Percentiles rank a stretch among this genome's conserved stretches.
Conservation (phyloP, 345 rosid genomes). For the Sisymbrium altissimum region DNA sequence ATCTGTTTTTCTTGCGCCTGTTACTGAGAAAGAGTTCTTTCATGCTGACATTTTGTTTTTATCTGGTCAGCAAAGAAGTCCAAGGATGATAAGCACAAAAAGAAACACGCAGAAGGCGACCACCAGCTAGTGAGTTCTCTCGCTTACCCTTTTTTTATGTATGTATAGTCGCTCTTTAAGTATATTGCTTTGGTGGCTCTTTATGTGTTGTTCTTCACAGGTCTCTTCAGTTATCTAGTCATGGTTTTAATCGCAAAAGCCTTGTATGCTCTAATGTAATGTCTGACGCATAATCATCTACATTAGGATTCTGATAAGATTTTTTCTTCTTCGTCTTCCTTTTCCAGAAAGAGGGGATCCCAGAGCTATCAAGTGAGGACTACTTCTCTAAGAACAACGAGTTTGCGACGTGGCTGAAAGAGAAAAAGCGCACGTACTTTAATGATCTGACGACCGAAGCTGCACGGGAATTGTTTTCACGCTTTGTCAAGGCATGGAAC, state of each 20-base stretch:
- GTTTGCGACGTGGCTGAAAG: constrained; percentile 89
- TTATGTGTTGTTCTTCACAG: background rate
- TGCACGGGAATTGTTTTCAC: constrained; percentile 56
- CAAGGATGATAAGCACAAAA: constrained; percentile 60
- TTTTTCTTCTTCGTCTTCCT: background rate
- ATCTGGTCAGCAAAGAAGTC: constrained; percentile 70
- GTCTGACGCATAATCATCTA: background rate
- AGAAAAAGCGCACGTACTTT: constrained; percentile 67
- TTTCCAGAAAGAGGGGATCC: constrained; percentile 52
- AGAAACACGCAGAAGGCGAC: constrained; percentile 47
- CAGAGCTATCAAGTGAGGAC: constrained; percentile 71
- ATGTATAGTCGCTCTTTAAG: background rate
- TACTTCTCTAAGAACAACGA: constrained; percentile 88
- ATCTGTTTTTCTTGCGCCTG: background rate
- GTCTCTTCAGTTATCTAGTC: background rate
- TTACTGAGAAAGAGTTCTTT: background rate
- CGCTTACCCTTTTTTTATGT: background rate
- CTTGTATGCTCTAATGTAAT: background rate
- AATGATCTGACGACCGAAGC: constrained; percentile 80
- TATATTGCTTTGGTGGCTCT: background rate
- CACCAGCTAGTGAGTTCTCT: constrained; percentile 42
- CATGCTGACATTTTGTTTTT: constrained; percentile 18
- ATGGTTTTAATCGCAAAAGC: background rate
- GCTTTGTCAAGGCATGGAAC: constrained; percentile 79
- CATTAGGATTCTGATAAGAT: background rate